phyloP scores from a whole-genome alignment of 2,329 filamentous ascomycete genomes.

The Aureobasidium leucospermi region DNA sequence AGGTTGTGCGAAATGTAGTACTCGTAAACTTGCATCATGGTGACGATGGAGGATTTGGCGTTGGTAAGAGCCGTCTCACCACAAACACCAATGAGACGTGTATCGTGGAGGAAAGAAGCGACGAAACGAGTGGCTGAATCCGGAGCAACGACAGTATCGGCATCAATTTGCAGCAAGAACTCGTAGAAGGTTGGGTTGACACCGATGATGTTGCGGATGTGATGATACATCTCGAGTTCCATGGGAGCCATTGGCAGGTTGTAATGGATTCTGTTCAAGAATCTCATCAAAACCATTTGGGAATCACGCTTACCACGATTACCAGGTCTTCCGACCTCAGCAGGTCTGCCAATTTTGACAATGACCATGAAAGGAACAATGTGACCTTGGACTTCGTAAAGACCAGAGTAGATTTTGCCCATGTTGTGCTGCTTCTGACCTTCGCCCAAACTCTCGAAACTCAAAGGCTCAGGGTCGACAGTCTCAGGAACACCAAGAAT shows the following conservation, averaged over 20 bases:
- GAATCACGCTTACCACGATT: conserved; percentile 99
- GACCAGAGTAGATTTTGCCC: conserved; percentile 95
- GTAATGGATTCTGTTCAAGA: conserved; percentile 98
- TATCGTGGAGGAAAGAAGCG: conserved; percentile 82
- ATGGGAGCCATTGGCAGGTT: conserved; percentile 92
- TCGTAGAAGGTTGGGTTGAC: conserved; percentile 99
- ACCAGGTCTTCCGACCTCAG: conserved; percentile 67
- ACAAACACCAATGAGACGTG: conserved; percentile 85
- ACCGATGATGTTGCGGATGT: conserved; percentile 96
- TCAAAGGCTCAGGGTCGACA: conserved; percentile 89
- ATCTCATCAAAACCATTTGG: conserved; percentile 97
- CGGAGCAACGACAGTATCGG: conserved; percentile 85
- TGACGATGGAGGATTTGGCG: conserved; percentile 85
- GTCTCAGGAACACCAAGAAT: conserved; percentile 92
- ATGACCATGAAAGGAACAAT: conserved; percentile 96
- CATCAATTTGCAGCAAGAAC: conserved; percentile 92
- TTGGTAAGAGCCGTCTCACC: conserved; percentile 93
- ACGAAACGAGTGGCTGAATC: conserved; percentile 92
- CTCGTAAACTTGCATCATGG: conserved; percentile 99
- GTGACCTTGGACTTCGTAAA: conserved; percentile 96
- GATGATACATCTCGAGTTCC: conserved; percentile 96
- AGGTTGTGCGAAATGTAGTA: conserved; percentile 99
- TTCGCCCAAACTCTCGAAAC: conserved; percentile 93
- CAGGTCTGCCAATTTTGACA: conserved; percentile 86
- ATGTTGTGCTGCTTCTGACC: conserved; percentile 98